Conservation (phyloP, 1,284 basidiomycete genomes). For the Ustilago xerochloae region DNA sequence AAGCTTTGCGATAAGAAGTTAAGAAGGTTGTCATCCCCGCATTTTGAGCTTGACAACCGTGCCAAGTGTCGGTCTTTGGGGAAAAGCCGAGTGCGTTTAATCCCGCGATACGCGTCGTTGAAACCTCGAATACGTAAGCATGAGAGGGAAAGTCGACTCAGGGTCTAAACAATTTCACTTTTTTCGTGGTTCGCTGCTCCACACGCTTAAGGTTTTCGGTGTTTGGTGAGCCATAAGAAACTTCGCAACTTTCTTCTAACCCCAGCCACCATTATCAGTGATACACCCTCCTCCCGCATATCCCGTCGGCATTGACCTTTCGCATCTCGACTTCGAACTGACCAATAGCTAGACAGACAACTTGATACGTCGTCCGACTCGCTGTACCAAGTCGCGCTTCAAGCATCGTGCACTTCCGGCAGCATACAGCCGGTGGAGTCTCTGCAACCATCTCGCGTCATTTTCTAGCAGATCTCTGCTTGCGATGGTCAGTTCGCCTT, state of each 20-base stretch:
- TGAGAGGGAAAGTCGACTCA: conserved; percentile 11
- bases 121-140: conserved; percentile 24
- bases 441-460: conserved; percentile 15
- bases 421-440: background rate
- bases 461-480: background rate
- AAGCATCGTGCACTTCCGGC: background rate
- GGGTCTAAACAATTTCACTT: conserved; percentile 6
- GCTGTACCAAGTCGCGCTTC: background rate
- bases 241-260: background rate
- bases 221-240: background rate
- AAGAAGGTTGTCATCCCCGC: too few species aligned
- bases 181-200: background rate
- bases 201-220: background rate
- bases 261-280: background rate
- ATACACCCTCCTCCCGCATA: too few species aligned
- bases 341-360: too few species aligned
- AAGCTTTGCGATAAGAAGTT: background rate
- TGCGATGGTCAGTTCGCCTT: conserved; percentile 15
- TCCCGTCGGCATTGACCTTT: background rate
- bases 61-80: background rate
- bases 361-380: too few species aligned
- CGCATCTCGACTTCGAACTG: too few species aligned
- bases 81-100: background rate
- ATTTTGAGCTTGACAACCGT: background rate
- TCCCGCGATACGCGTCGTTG: background rate